Conservation (phyloP, 2,329 filamentous ascomycete genomes). For the Monosporascus sp. region DNA sequence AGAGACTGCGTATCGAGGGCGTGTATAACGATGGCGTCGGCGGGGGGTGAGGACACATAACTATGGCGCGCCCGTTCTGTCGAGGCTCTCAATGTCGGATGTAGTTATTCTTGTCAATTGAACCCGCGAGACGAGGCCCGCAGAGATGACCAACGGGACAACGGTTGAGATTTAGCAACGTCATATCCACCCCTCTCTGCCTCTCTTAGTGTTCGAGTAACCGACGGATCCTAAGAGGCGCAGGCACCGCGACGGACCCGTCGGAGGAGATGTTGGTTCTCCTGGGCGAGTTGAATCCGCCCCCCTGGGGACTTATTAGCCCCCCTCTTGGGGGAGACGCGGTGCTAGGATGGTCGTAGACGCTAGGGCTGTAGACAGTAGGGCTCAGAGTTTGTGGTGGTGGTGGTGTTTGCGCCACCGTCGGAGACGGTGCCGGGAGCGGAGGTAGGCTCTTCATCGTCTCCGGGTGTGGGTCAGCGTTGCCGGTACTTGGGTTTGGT, state of each 20-base stretch:
- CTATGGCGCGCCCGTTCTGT: too few species aligned
- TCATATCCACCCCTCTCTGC: not conserved
- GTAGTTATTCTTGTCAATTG: too few species aligned
- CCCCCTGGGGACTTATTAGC: constrained; percentile 38
- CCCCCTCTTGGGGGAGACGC: constrained; percentile 31
- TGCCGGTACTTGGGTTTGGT: constrained; percentile 21
- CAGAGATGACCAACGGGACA: too few species aligned
- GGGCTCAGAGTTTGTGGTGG: constrained; percentile 42
- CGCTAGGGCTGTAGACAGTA: constrained; percentile 30
- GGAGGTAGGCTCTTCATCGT: constrained; percentile 31
- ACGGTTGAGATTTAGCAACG: not conserved
- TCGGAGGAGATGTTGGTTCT: constrained; percentile 20
- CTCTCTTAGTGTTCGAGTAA: not conserved
- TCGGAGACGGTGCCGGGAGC: constrained; percentile 23
- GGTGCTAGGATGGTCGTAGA: not conserved
- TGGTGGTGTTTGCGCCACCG: constrained; percentile 21
- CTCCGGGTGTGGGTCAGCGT: constrained; percentile 3
- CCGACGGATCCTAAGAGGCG: not conserved
- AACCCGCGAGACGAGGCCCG: too few species aligned
- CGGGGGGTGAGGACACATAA: too few species aligned
- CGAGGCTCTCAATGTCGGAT: too few species aligned
- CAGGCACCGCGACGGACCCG: constrained; percentile 1
- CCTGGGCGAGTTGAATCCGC: constrained; percentile 33
- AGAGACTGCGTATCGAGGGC: too few species aligned
- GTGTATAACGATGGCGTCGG: too few species aligned